These are phyloP conservation scores for Staphylotrichum tortipilum DNA, from an alignment of 495 filamentous ascomycete species.

Conservation along the genomic window DNA sequence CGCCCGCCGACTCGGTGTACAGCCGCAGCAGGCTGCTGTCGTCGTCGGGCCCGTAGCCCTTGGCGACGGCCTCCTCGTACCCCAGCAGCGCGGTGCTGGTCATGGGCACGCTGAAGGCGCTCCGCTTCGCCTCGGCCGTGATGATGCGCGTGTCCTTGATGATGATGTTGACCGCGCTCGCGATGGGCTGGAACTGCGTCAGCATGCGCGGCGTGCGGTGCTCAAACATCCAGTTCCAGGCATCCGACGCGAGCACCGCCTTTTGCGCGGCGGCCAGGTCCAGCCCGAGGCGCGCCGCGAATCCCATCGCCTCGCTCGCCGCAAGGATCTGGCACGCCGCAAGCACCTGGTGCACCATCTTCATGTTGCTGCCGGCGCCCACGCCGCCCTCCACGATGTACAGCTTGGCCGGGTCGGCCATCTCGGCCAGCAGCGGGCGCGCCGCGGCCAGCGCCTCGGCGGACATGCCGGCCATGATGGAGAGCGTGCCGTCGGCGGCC, in stretches of 20 bases:
- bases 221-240: constrained; percentile 75
- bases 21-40: constrained; percentile 63
- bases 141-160: constrained; percentile 76
- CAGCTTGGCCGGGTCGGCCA: constrained; percentile 54
- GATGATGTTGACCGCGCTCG: constrained; percentile 68
- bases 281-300: constrained; percentile 59
- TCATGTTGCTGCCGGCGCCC: constrained; percentile 76
- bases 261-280: constrained; percentile 50
- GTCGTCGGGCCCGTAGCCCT: constrained; percentile 57
- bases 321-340: constrained; percentile 69
- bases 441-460: constrained; percentile 51
- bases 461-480: constrained; percentile 67
- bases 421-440: constrained; percentile 50
- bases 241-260: constrained; percentile 49
- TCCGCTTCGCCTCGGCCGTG: constrained; percentile 54
- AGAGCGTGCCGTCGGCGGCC: constrained; percentile 67
- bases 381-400: constrained; percentile 67
- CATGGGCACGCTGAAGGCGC: constrained; percentile 60
- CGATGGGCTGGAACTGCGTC: constrained; percentile 55
- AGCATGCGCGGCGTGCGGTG: constrained; percentile 64
- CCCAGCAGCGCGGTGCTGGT: constrained; percentile 61
- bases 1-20: constrained; percentile 38
- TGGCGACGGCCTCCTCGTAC: constrained; percentile 51
- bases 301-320: constrained; percentile 63
- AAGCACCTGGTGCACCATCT: constrained; percentile 78